Base-by-base conservation (phyloP, 176 grass and related monocot genomes). In the Cenchrus purpureus region DNA sequence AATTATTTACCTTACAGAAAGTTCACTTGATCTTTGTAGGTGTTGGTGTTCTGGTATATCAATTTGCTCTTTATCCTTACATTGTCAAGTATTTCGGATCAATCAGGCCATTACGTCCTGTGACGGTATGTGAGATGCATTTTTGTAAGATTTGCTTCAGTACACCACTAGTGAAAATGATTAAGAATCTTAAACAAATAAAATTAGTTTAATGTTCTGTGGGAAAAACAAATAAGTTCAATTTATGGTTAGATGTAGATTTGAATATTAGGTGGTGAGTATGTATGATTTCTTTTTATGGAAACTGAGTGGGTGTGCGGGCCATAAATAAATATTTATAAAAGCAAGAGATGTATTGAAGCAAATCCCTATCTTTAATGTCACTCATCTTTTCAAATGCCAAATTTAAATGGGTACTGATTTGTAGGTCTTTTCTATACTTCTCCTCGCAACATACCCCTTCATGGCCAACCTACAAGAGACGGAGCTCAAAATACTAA, bases 351-450 rank as follows among this genome's bases (percentile, higher is more conserved):
- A 6, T 69, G 50, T 17, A 56, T 56, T 44, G 51, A 69, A 52
- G 65, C 22, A 79, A 54, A 68, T 68, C 3, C 11, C 13, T 69
- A 22, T 10, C 17, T 56, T 57, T 65, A 49, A 56, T 65, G 48
- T 43, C 55, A 46, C 45, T 20, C 10, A 57, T 63, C 7, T 64
- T 56, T 71, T 54, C n/a, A 40, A 49, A 4, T 70, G 37, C 37
- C 37, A 40, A 40, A 40, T 12, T 64, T 16, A 71, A 87, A 68
- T 44, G 53, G 71, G 62, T 80, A 25, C 57, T 67, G 50, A 73
- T 89, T 32, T 87, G 58, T 82, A 94, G 92, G 48, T 94, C 66
- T 66, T 91, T 58, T 87, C 89, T 59, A 89, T 94, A 81, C 73
- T 88, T 78, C 67, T 91, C 19, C 87, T 94, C 61, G 50, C 78